These are phyloP conservation scores for Pseudohalonectria lignicola DNA, from an alignment of 2,329 filamentous ascomycete genomes.

Conservation along the genomic window DNA sequence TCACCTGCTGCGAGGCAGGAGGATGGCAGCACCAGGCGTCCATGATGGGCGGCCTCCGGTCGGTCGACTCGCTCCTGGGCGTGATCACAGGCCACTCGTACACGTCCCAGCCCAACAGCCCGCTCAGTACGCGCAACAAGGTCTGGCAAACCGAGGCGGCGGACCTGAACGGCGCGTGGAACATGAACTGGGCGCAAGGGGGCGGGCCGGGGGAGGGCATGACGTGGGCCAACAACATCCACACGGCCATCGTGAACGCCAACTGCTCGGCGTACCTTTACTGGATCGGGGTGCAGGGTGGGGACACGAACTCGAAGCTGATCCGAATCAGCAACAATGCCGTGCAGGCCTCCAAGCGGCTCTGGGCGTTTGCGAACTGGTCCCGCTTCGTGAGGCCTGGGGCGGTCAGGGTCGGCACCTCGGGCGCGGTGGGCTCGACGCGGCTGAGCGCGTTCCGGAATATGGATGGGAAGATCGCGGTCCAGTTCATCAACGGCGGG, in stretches of 20 bases:
- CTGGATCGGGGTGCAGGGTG: constrained; percentile 19
- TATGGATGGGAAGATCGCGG: constrained; percentile 18
- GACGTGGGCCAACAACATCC: constrained; percentile 34
- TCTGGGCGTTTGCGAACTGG: constrained; percentile 13
- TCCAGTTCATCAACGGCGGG: constrained; percentile 17
- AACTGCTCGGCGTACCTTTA: constrained; percentile 35
- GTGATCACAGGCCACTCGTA: constrained; percentile 30
- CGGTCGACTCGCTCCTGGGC: constrained; percentile 19
- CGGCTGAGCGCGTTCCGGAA: constrained; percentile 16
- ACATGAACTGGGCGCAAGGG: constrained; percentile 14
- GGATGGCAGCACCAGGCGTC: constrained; percentile 21
- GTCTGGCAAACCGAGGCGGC: constrained; percentile 37
- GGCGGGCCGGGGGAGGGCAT: constrained; percentile 32
- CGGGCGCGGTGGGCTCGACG: constrained; percentile 5
- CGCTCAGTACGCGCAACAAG: constrained; percentile 19
- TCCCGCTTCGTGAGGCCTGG: constrained; percentile 9
- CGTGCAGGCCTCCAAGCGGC: constrained; percentile 9
- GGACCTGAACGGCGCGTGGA: constrained; percentile 26
- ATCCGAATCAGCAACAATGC: constrained; percentile 8
- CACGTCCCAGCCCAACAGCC: constrained; percentile 21
- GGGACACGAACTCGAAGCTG: constrained; percentile 11
- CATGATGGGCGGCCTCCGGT: constrained; percentile 19
- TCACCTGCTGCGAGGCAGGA: constrained; percentile 33
- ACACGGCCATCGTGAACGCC: constrained; percentile 27
- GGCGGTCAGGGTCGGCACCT: constrained; percentile 7